These are phyloP conservation scores for Moesziomyces sp. DNA, from an alignment of 1,284 basidiomycete genomes.

Conservation along the genomic window DNA sequence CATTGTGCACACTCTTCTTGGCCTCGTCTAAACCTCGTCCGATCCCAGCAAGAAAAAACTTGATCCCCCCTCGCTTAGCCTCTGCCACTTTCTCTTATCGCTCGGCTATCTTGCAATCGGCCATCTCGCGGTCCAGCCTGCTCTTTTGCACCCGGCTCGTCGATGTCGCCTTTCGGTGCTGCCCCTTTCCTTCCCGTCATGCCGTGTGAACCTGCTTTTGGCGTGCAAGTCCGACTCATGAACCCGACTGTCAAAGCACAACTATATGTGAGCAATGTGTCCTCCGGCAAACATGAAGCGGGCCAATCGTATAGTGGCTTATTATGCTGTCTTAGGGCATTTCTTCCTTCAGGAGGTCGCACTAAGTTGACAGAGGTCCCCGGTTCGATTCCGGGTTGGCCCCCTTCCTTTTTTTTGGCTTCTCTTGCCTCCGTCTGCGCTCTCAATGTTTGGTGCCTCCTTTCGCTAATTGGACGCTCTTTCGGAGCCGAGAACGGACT, in stretches of 20 bases:
- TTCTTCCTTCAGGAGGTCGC: not conserved
- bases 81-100: not conserved
- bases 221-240: no score
- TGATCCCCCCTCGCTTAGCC: not conserved
- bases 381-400: conserved; percentile 56
- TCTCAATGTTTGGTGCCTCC: no score
- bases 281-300: not conserved
- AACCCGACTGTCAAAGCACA: no score
- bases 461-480: no score
- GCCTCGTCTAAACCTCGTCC: no score
- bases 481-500: no score
- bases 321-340: conserved; percentile 57
- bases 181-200: not conserved
- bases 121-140: conserved; percentile 2
- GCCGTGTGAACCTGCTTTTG: no score
- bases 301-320: conserved; percentile 56
- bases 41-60: no score
- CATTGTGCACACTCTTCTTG: no score
- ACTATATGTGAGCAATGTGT: no score
- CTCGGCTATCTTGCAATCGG: conserved; percentile 18
- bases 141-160: not conserved
- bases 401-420: conserved; percentile 16
- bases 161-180: not conserved
- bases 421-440: no score
- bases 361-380: conserved; percentile 55